Evolutionary conservation across 768 basidiomycete genomes (phyloP).

Genomic region (Udeniomyces megalosporus): DNA sequence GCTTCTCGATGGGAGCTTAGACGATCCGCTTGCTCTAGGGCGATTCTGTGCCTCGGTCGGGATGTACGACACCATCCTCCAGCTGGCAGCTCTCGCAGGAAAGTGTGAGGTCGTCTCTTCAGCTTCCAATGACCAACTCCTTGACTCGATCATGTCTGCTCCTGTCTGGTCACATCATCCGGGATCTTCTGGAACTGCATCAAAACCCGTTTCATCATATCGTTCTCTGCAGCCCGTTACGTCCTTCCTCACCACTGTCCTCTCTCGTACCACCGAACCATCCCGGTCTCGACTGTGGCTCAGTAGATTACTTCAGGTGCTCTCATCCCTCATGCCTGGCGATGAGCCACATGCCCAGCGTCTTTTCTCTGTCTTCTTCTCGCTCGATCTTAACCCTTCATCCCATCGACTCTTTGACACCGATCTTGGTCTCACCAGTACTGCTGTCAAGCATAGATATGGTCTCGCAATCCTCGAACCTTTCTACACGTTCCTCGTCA

Average conservation of each 20-base stretch:
- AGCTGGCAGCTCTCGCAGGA: no score
- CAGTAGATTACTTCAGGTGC: slow-evolving; percentile 45
- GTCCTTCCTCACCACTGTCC: slow-evolving; percentile 39
- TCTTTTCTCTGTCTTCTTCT: slow-evolving; percentile 29
- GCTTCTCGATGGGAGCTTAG: no score
- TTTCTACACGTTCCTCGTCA: slow-evolving; percentile 29
- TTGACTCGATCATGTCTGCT: no score
- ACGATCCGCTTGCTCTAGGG: no score
- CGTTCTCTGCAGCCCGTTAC: slow-evolving; percentile 41
- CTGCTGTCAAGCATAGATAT: slow-evolving; percentile 19
- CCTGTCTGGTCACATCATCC: no score
- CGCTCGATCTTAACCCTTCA: background rate
- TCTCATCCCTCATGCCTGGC: slow-evolving; percentile 47
- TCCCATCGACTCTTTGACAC: background rate
- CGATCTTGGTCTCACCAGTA: background rate
- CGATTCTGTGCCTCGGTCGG: no score
- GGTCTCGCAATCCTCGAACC: slow-evolving; percentile 27
- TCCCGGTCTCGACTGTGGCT: slow-evolving; percentile 41
- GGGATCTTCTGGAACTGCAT: no score
- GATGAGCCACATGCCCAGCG: slow-evolving; percentile 48
- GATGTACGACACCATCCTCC: no score
- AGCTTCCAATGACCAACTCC: no score
- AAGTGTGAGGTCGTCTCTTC: no score
- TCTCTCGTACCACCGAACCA: slow-evolving; percentile 44
- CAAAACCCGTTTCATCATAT: no score